phyloP scores from a whole-genome alignment of 805 yeast genomes.

The Kluyveromyces starmeri region DNA sequence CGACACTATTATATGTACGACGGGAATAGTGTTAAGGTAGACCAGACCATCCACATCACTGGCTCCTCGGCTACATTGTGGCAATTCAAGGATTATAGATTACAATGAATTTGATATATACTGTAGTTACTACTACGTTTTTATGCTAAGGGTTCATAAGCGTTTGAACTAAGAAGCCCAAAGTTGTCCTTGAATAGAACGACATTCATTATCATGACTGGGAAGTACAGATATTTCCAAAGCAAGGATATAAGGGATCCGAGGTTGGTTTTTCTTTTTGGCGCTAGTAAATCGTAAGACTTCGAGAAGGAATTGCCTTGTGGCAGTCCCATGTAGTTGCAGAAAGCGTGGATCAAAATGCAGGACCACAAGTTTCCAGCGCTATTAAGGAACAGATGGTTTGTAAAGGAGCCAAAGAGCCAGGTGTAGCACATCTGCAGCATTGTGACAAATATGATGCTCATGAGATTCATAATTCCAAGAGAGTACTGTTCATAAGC shows the following conservation, averaged over 20 bases:
- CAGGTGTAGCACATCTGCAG: slow-evolving; percentile 26
- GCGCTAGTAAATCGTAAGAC: slow-evolving; percentile 11
- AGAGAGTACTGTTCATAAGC: slow-evolving; percentile 20
- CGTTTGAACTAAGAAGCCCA: neutral
- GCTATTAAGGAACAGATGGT: slow-evolving; percentile 21
- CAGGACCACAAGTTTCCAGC: slow-evolving; percentile 27
- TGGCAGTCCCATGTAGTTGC: slow-evolving; percentile 30
- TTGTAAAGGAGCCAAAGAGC: slow-evolving; percentile 27
- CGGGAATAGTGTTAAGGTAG: no score
- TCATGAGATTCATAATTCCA: slow-evolving; percentile 11
- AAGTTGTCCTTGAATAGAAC: slow-evolving; percentile 13
- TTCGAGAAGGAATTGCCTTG: slow-evolving; percentile 15
- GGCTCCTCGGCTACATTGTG: no score
- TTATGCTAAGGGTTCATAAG: neutral
- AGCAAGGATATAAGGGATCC: slow-evolving; percentile 9
- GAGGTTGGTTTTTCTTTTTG: slow-evolving; percentile 5
- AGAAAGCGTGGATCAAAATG: slow-evolving; percentile 21
- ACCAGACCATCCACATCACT: no score
- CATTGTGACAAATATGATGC: slow-evolving; percentile 14
- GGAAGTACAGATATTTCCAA: slow-evolving; percentile 22
- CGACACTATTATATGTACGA: no score
- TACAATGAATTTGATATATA: no score
- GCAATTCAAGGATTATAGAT: no score
- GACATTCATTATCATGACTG: slow-evolving; percentile 15
- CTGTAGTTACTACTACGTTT: no score